These are phyloP conservation scores for Trematosphaeria pertusa DNA, from an alignment of 2,329 filamentous ascomycete genomes.

Conservation along the genomic window DNA sequence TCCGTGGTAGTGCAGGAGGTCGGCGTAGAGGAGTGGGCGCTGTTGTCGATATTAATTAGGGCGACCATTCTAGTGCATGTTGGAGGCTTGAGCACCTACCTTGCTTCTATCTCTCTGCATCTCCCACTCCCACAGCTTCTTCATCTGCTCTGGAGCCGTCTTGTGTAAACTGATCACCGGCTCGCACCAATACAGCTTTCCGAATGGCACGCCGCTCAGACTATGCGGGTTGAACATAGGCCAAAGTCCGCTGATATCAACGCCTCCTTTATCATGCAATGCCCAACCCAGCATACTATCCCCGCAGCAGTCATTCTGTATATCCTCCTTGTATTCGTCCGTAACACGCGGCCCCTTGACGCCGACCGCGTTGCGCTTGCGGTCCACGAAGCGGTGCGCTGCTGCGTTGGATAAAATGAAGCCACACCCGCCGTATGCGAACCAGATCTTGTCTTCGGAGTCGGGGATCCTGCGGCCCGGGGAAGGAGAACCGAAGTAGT, in stretches of 20 bases:
- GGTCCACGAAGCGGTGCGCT: slow-evolving; percentile 55
- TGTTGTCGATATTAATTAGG: neutral
- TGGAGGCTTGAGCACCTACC: too few relatives aligned
- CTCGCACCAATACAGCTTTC: slow-evolving; percentile 45
- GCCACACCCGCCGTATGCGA: slow-evolving; percentile 48
- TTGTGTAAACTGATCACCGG: slow-evolving; percentile 44
- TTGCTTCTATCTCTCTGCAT: slow-evolving; percentile 21
- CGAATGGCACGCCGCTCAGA: slow-evolving; percentile 41
- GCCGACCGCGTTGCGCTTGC: slow-evolving; percentile 22
- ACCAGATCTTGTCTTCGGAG: slow-evolving; percentile 47
- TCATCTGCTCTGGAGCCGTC: slow-evolving; percentile 49
- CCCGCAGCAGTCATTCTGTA: slow-evolving; percentile 48
- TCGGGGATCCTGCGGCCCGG: slow-evolving; percentile 22
- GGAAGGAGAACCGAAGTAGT: slow-evolving; percentile 42
- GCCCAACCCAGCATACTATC: slow-evolving; percentile 32
- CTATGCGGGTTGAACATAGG: slow-evolving; percentile 50
- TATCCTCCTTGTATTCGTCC: slow-evolving; percentile 16
- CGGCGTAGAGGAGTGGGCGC: slow-evolving; percentile 17
- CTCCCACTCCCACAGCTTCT: slow-evolving; percentile 52
- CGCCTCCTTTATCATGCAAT: slow-evolving; percentile 25
- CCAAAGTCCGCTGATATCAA: slow-evolving; percentile 35
- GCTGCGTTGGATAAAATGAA: slow-evolving; percentile 52
- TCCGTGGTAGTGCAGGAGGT: slow-evolving; percentile 12
- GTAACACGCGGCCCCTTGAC: slow-evolving; percentile 15
- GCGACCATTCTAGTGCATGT: too few relatives aligned